A percentile compares a stretch with the other conserved stretches of the same genome.
These are phyloP conservation scores for Lentinula sp. DNA, from an alignment of 768 basidiomycete genomes.

Conservation along the genomic window DNA sequence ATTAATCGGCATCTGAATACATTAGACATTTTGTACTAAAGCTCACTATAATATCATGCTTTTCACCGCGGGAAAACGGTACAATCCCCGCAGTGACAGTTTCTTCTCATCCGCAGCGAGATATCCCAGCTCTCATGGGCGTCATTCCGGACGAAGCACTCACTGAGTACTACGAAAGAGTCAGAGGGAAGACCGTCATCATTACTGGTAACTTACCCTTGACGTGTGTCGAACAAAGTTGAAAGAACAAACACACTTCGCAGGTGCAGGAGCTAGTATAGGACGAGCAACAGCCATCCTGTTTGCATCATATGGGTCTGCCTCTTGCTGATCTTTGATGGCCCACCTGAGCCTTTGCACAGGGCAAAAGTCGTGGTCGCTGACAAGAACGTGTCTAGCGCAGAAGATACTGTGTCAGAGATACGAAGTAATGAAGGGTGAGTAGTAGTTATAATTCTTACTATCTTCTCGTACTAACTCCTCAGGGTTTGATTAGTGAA, in stretches of 20 bases:
- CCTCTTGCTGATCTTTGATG: neutral
- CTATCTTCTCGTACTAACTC: neutral
- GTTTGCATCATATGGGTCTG: constrained; percentile 49
- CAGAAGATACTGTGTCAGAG: constrained; percentile 30
- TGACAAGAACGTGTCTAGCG: constrained; percentile 37
- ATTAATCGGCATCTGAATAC: too few species aligned
- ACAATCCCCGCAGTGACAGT: too few species aligned
- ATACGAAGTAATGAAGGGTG: constrained; percentile 27
- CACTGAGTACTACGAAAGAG: constrained; percentile 31
- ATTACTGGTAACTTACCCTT: constrained; percentile 37
- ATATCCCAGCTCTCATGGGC: constrained; percentile 25
- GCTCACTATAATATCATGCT: too few species aligned
- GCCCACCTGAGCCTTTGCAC: neutral
- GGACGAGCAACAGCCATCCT: constrained; percentile 43
- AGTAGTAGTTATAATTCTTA: constrained; percentile 27
- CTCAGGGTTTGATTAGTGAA: constrained; percentile 21
- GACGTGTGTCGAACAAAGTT: constrained; percentile 1
- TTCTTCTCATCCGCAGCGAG: neutral
- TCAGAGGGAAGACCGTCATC: constrained; percentile 41
- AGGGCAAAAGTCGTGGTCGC: constrained; percentile 53
- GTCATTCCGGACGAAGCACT: constrained; percentile 41
- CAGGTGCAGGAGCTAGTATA: constrained; percentile 49
- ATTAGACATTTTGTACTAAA: too few species aligned
- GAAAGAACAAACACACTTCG: neutral
- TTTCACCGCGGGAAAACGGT: too few species aligned